Evolutionary conservation across 2,329 filamentous ascomycete genomes (phyloP).

Genomic region (Sclerotinia spermophila): DNA sequence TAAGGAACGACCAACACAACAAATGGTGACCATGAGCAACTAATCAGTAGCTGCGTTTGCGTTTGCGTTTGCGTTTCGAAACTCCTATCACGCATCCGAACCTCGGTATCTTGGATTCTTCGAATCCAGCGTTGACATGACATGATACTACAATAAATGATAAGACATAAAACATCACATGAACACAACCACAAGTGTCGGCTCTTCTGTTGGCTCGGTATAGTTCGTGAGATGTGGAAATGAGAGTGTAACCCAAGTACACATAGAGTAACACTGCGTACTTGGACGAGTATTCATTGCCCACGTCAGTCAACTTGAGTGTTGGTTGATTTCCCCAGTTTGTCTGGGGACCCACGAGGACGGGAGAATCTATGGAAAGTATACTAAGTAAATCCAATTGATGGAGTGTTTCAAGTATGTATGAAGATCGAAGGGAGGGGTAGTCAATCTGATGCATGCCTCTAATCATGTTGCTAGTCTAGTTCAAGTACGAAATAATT

Average conservation of each 20-base stretch:
- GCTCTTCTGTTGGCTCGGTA: slow-evolving; percentile 6
- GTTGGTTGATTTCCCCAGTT: slow-evolving; percentile 2
- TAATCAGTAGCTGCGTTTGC: not conserved
- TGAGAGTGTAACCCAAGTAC: not conserved
- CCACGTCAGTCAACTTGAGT: not conserved
- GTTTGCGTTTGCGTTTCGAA: too few relatives aligned
- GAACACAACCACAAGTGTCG: not conserved
- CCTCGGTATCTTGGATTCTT: not conserved
- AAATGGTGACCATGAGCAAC: not conserved
- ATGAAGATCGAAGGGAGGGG: not conserved
- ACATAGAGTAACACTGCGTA: not conserved
- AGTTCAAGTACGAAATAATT: not conserved
- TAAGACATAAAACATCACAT: slow-evolving; percentile 2
- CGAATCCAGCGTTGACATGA: slow-evolving; percentile 6
- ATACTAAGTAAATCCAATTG: not conserved
- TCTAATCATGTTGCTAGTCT: not conserved
- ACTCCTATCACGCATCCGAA: not conserved
- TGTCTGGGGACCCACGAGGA: not conserved
- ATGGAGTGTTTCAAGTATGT: not conserved
- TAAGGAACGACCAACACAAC: slow-evolving; percentile 1
- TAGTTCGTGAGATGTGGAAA: slow-evolving; percentile 2
- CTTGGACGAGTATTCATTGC: slow-evolving; percentile 6
- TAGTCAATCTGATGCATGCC: not conserved
- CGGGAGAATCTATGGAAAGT: not conserved
- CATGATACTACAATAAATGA: slow-evolving; percentile 1